Evolutionary conservation across 345 rosid species (phyloP), one percentile per base, ranked within the genome.

Genomic region (Nephelium lappaceum): DNA sequence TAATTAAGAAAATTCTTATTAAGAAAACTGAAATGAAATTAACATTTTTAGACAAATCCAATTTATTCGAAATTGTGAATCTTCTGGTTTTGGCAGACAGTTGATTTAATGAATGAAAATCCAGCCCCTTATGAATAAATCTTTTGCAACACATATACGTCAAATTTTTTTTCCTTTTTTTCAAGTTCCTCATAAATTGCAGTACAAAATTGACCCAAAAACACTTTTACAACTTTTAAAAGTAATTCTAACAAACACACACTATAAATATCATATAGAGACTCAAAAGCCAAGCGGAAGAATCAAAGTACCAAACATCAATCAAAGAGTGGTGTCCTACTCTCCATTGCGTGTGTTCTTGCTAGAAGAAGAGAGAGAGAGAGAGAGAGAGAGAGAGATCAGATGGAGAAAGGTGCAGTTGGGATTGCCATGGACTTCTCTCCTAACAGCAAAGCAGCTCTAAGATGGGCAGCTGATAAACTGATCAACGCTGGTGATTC

Each of bases 341-440:
- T 31, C 21, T 49, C 9, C n/a, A 19, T 19, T 67, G 16, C 12
- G 9, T 25, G 42, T 25, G 42, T 25, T 14, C 15, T 7, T 51
- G 57, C 19, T 6, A 51, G 7, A 15, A 11, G 57, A 5, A 51
- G n/a, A 51, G 57, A 41, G 7, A 0, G 42, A 27, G 19, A 36
- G n/a, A 53, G 67, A 36, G 9, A 36, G 9, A 72, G 55, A 21
- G 55, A 47, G n/a, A 51, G 12, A 60, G 71, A 78, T 61, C 71
- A 69, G 74, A 86, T 78, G 86, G 82, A 24, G 31, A 84, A 81
- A 72, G 79, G 87, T 2, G 79, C 79, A 21, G 65, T 88, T 5
- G 92, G 90, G 6, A 21, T 89, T 9, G 92, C 84, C 15, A 84
- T 84, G 87, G 90, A 89, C 77, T 73, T 85, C 76, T 89, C 92